phyloP scores from a whole-genome alignment of 805 yeast species.

The Isabelozyma heimii region DNA sequence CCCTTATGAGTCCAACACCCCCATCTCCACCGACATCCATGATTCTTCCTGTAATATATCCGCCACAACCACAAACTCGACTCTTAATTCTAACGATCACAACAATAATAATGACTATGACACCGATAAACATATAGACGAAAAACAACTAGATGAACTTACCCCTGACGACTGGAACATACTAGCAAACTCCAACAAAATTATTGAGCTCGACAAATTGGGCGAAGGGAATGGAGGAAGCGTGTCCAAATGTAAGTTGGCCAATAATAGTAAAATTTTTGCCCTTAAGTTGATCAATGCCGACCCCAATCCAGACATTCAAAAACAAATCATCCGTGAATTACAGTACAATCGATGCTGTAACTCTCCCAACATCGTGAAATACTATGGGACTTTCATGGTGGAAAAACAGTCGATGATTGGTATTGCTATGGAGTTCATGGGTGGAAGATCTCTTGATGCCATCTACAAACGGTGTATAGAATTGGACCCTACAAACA shows the following conservation, averaged over 20 bases:
- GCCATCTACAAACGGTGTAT: constrained; percentile 82
- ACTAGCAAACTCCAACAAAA: constrained; percentile 55
- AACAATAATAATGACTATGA: not conserved
- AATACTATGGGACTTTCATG: constrained; percentile 89
- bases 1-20: not conserved
- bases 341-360: constrained; percentile 84
- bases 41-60: not conserved
- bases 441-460: constrained; percentile 91
- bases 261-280: constrained; percentile 55
- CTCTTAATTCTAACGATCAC: not conserved
- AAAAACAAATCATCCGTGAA: constrained; percentile 87
- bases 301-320: constrained; percentile 81
- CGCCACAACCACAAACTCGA: not conserved
- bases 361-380: constrained; percentile 79
- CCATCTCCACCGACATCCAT: not conserved
- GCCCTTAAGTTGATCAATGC: constrained; percentile 77
- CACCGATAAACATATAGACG: constrained; percentile 21
- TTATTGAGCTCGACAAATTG: constrained; percentile 64
- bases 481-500: constrained; percentile 61
- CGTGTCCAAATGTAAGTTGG: constrained; percentile 73
- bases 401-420: constrained; percentile 76
- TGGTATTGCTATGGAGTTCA: constrained; percentile 94
- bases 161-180: constrained; percentile 76
- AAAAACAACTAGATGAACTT: constrained; percentile 54
- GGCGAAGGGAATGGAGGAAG: constrained; percentile 97